A percentile compares a stretch with the other conserved stretches of the same genome.
phyloP scores from a whole-genome alignment of 2,329 filamentous ascomycete species.

The Alternaria atra region DNA sequence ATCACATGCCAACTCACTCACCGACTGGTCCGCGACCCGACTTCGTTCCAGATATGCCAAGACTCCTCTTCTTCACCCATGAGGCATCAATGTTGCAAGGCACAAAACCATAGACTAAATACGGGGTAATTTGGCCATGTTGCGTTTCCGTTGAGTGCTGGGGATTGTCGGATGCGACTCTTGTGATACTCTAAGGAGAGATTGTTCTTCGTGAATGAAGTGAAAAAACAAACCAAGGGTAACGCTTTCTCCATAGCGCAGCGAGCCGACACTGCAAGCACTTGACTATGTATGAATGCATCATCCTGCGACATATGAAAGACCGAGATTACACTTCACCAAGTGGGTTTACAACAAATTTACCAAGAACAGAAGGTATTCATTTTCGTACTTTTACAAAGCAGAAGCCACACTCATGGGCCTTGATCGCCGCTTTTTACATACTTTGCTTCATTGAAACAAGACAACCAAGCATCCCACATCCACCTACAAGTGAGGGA shows the following conservation, averaged over 20 bases:
- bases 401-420: constrained; percentile 11
- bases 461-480: constrained; percentile 6
- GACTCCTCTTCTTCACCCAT: not conserved
- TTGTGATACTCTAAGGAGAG: not conserved
- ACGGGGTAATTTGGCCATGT: not conserved
- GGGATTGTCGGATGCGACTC: not conserved
- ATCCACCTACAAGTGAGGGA: constrained; percentile 17
- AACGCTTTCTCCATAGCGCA: not conserved
- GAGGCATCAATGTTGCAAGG: too few relatives aligned
- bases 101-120: not conserved
- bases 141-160: not conserved
- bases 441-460: constrained; percentile 21
- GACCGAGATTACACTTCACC: not conserved
- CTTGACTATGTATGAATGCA: not conserved
- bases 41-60: not conserved
- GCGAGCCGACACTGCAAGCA: not conserved
- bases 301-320: not conserved
- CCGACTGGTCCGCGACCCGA: not conserved
- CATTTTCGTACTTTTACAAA: constrained; percentile 38
- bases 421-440: constrained; percentile 16
- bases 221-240: not conserved
- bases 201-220: not conserved
- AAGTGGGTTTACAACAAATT: not conserved
- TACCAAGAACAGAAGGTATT: constrained; percentile 8
- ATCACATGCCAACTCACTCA: constrained; percentile 24